phyloP scores from a whole-genome alignment of 1,284 basidiomycete genomes.

The Schizophyllum amplum region DNA sequence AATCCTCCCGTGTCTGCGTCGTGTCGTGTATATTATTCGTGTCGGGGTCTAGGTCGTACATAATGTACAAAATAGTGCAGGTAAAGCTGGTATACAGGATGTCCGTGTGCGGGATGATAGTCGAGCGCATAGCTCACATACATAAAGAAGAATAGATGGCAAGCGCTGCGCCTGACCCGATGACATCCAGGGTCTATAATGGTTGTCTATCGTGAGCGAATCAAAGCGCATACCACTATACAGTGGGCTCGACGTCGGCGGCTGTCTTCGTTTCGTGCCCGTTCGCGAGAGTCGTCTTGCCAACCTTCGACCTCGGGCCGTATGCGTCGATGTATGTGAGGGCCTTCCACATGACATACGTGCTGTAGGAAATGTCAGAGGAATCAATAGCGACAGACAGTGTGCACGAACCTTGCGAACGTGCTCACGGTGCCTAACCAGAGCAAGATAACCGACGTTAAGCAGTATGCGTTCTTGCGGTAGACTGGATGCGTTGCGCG shows the following conservation, averaged over 20 bases:
- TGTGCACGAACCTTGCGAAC: not conserved
- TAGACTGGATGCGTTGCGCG: not conserved
- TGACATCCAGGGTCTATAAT: too few species aligned
- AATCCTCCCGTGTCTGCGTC: not conserved
- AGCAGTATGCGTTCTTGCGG: not conserved
- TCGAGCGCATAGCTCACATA: not conserved
- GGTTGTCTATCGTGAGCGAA: too few species aligned
- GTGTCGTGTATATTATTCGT: not conserved
- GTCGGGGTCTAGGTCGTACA: not conserved
- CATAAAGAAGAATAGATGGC: not conserved
- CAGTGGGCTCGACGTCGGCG: not conserved
- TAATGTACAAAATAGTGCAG: not conserved
- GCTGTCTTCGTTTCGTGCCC: not conserved
- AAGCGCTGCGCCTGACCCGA: too few species aligned
- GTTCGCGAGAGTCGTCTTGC: not conserved
- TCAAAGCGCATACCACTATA: too few species aligned
- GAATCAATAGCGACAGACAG: not conserved
- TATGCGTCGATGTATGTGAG: not conserved
- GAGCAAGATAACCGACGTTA: not conserved
- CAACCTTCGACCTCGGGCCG: not conserved
- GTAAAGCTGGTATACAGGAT: not conserved
- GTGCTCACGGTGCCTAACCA: not conserved
- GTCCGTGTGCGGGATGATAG: not conserved
- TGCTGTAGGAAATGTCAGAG: not conserved
- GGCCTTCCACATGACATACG: not conserved